A percentile compares a stretch with the other conserved stretches of the same genome.
phyloP scores from a whole-genome alignment of 164 flowering plant species.

The Vitis rupestris region DNA sequence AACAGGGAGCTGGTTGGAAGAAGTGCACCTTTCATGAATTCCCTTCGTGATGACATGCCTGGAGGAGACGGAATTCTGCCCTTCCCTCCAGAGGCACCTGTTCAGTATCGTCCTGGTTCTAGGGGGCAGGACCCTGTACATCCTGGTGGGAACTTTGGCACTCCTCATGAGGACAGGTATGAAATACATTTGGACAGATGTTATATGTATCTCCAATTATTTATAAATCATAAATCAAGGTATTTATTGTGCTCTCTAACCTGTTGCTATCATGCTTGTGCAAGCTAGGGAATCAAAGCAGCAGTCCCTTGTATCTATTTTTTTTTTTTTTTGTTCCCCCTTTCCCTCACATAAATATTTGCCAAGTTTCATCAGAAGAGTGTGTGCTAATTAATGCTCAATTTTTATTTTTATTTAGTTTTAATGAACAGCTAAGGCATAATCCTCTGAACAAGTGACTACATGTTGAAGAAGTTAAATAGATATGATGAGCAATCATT shows the following conservation, averaged over 20 bases:
- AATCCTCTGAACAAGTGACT: too few species aligned
- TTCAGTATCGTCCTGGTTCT: slow-evolving; percentile 33
- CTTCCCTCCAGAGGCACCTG: slow-evolving; percentile 36
- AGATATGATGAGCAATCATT: too few species aligned
- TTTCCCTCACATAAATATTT: too few species aligned
- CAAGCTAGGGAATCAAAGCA: neutral
- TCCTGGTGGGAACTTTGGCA: slow-evolving; percentile 23
- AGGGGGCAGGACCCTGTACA: slow-evolving; percentile 33
- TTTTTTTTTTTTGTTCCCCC: neutral
- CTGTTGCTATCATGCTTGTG: neutral
- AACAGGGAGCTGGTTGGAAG: slow-evolving; percentile 44
- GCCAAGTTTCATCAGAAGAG: too few species aligned
- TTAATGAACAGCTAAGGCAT: too few species aligned
- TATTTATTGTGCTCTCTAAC: neutral
- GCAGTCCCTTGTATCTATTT: neutral
- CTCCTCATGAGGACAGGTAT: slow-evolving; percentile 56
- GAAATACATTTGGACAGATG: neutral
- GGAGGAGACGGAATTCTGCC: slow-evolving; percentile 43
- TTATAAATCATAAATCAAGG: neutral
- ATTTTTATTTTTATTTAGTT: too few species aligned
- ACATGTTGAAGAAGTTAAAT: too few species aligned
- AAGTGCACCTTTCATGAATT: slow-evolving; percentile 27
- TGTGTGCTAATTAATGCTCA: too few species aligned
- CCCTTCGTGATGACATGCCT: slow-evolving; percentile 26
- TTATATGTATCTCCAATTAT: neutral